Conservation (phyloP, 2,329 filamentous ascomycete species). For the Xylaria sp. region DNA sequence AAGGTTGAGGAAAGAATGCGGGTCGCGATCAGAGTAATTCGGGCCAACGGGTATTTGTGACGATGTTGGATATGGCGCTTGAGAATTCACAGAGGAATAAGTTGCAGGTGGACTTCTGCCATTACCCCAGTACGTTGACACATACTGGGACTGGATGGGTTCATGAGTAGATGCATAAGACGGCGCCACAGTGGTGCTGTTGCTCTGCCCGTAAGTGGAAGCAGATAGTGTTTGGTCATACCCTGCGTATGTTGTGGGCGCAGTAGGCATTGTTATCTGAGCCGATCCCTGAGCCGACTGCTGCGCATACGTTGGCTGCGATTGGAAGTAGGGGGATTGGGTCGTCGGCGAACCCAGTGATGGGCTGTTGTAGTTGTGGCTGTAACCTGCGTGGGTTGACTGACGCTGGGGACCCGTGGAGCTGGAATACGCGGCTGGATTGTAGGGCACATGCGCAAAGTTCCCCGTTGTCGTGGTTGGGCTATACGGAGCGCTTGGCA, state of each 20-base stretch:
- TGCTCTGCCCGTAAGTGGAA: conserved; percentile 49
- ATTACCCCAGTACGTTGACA: conserved; percentile 52
- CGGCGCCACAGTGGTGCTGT: conserved; percentile 32
- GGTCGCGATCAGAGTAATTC: conserved; percentile 59
- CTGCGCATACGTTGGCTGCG: conserved; percentile 45
- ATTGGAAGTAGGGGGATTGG: conserved; percentile 48
- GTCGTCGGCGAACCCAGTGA: conserved; percentile 46
- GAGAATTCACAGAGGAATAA: conserved; percentile 52
- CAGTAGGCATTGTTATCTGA: conserved; percentile 48
- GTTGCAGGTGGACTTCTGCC: conserved; percentile 53
- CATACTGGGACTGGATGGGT: conserved; percentile 49
- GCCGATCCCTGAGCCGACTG: conserved; percentile 42
- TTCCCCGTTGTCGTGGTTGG: conserved; percentile 52
- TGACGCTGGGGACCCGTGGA: conserved; percentile 60
- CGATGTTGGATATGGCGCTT: conserved; percentile 62
- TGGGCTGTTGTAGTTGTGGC: conserved; percentile 54
- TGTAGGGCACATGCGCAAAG: conserved; percentile 66
- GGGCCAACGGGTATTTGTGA: conserved; percentile 65
- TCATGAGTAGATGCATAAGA: conserved; percentile 45
- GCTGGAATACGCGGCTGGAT: conserved; percentile 68
- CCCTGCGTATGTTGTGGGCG: conserved; percentile 47
- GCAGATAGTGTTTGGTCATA: conserved; percentile 57
- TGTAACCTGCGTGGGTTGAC: conserved; percentile 62
- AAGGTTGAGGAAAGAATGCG: conserved; percentile 57
- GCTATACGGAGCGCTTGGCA: conserved; percentile 45